Evolutionary conservation across 1,139 yeast genomes (phyloP).

Genomic region (Yarrowia galli): DNA sequence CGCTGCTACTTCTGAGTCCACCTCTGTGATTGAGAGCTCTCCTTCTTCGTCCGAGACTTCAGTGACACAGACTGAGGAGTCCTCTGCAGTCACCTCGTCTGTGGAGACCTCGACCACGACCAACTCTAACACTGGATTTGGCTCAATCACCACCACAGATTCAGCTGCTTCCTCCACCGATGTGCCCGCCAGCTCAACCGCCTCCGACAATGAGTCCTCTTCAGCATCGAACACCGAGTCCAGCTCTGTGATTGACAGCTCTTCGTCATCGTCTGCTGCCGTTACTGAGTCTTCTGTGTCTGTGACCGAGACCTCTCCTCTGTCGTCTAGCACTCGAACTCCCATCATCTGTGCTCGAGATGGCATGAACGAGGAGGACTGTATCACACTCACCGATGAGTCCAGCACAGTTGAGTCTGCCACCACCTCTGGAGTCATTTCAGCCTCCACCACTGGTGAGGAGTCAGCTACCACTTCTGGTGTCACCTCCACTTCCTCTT

Average conservation of each 20-base stretch:
- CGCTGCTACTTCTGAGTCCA: background rate
- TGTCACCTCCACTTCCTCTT: background rate
- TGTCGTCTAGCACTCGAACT: background rate
- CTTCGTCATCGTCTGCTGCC: background rate
- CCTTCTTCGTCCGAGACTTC: too few relatives aligned
- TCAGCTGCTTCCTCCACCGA: too few relatives aligned
- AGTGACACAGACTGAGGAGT: too few relatives aligned
- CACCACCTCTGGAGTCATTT: background rate
- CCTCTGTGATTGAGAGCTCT: background rate
- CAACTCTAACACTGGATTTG: too few relatives aligned
- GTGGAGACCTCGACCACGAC: too few relatives aligned
- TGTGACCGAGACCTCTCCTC: background rate
- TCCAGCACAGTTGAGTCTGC: background rate
- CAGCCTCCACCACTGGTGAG: background rate
- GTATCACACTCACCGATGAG: background rate
- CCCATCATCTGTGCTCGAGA: slow-evolving; percentile 11
- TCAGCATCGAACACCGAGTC: too few relatives aligned
- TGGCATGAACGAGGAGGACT: background rate
- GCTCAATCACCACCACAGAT: too few relatives aligned
- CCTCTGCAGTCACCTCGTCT: too few relatives aligned
- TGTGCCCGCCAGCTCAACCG: background rate
- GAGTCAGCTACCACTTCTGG: background rate
- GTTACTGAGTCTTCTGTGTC: background rate
- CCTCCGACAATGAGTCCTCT: slow-evolving; percentile 16
- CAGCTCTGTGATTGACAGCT: too few relatives aligned